phyloP scores from a whole-genome alignment of 768 basidiomycete genomes.

The Panaeolus papilionaceus region DNA sequence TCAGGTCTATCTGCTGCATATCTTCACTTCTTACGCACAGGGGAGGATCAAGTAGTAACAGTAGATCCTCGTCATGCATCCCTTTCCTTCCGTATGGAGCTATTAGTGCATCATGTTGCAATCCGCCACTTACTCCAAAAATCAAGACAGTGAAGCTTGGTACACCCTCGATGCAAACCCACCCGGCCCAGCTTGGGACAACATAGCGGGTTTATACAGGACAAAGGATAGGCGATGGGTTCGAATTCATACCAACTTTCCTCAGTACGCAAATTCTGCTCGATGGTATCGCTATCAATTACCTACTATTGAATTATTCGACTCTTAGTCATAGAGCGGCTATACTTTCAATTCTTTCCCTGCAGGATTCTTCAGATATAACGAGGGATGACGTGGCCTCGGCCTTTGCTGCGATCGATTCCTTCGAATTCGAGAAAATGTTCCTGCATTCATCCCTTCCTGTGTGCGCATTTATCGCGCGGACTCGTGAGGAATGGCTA shows the following conservation, averaged over 20 bases:
- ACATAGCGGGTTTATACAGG: conserved; percentile 56
- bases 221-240: conserved; percentile 58
- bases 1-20: conserved; percentile 59
- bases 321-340: conserved; percentile 51
- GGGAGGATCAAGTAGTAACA: conserved; percentile 50
- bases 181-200: conserved; percentile 49
- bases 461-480: background rate
- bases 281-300: background rate
- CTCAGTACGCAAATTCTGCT: conserved; percentile 49
- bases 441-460: background rate
- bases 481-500: background rate
- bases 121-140: conserved; percentile 18
- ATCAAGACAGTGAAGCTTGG: conserved; percentile 55
- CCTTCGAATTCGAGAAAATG: background rate
- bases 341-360: background rate
- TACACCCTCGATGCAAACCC: conserved; percentile 50
- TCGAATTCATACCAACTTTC: conserved; percentile 69
- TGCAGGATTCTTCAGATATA: background rate
- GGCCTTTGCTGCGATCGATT: background rate
- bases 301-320: background rate
- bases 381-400: background rate
- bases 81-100: conserved; percentile 52
- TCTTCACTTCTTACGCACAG: conserved; percentile 53
- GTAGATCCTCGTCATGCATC: conserved; percentile 64
- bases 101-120: no score